Base-by-base conservation (phyloP, 805 yeast genomes). In the Kuraishia capsulata region DNA sequence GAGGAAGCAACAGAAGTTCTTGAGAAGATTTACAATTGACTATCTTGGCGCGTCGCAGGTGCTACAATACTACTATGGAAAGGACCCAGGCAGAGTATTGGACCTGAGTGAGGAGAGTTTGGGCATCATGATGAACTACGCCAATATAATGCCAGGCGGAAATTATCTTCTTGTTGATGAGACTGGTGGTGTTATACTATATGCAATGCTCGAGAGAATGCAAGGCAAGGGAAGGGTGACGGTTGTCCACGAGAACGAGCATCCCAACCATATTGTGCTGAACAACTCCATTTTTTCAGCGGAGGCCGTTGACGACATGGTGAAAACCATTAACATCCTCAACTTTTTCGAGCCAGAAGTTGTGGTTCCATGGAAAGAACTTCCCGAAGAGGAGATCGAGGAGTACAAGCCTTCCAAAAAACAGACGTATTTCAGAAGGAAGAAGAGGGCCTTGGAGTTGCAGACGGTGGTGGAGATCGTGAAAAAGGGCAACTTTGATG, bases 131-230 rank as follows among this genome's bases (percentile, higher is more conserved):
- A 61, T 92, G 61, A 79, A 80, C 43, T 68, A 81, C 48, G 96
- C 81, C 2, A 87, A 90, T 53, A 73, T 92, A 25, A 76, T 79
- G 51, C 88, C 96, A 1, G 95, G 95, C 9, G 97, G 98, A 1
- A 77, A 73, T 42, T 92, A 92, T 52, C 63, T 92, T 18, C 80
- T 90, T 3, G 69, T 87, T 39, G 99, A 92, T 53, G 98, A 92
- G 53, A 82, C 96, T n/a, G 89, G 95, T 24, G 96, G 97, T 5
- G 69, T 90, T n/a, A 54, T 92, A 1, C 73, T 84, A 4, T 84
- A 84, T 43, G 86, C 95, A 3, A 67, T 92, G 70, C 54, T 92
- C 59, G 99, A 92, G 56, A 69, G 97, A 53, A 85, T 94, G 90
- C 78, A 77, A 43, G 95, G 96, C 11, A 63, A 75, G 38, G 81